Evolutionary conservation across 2,329 filamentous ascomycete genomes (phyloP).

Genomic region (Cladosporium halotolerans): DNA sequence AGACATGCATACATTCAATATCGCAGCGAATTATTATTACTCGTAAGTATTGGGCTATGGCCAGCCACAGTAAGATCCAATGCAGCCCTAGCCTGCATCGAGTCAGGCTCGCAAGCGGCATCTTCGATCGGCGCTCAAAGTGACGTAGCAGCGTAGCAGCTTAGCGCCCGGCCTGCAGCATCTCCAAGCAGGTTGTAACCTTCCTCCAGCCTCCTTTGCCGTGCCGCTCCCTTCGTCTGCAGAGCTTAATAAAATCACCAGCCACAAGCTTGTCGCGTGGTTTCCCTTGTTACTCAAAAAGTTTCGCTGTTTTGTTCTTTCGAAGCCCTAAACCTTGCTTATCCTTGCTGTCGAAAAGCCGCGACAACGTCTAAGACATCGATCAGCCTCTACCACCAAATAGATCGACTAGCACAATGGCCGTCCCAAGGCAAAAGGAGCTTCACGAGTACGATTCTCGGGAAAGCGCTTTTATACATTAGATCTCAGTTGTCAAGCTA

Average conservation of each 20-base stretch:
- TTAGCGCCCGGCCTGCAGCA: constrained; percentile 1
- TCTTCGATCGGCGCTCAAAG: constrained; percentile 5
- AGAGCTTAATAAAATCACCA: constrained; percentile 2
- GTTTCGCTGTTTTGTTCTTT: neutral
- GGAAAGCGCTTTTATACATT: neutral
- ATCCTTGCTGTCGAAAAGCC: neutral
- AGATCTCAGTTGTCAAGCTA: neutral
- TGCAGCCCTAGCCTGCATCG: neutral
- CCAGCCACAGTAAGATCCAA: constrained; percentile 4
- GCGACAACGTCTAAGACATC: neutral
- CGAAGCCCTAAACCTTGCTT: neutral
- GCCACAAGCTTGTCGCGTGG: constrained; percentile 1
- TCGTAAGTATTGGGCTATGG: neutral
- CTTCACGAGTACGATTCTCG: constrained; percentile 5
- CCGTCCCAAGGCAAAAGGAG: constrained; percentile 8
- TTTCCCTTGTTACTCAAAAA: neutral
- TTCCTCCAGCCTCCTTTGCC: neutral
- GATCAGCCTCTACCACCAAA: neutral
- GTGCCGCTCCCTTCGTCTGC: neutral
- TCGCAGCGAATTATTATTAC: too few species aligned
- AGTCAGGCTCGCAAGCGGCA: neutral
- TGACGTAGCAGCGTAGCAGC: neutral
- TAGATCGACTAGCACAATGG: constrained; percentile 5
- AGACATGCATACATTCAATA: too few species aligned
- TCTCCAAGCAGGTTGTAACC: neutral